Percentiles rank a stretch among this genome's conserved stretches.
These are phyloP conservation scores for Fusarium papillatum DNA, from an alignment of 2,329 filamentous ascomycete species.

Conservation along the genomic window DNA sequence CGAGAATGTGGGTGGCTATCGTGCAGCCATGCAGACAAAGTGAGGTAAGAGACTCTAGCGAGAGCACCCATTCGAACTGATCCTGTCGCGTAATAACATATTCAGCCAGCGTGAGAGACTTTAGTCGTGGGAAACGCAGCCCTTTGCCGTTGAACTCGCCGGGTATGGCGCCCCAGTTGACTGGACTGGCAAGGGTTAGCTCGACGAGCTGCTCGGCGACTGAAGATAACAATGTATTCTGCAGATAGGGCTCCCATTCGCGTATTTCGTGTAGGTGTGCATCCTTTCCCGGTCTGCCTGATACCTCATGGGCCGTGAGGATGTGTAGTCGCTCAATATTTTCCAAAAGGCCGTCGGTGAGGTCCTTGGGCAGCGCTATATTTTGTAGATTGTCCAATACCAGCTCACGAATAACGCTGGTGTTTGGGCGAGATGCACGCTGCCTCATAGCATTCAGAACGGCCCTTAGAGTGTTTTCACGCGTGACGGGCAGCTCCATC, in stretches of 20 bases:
- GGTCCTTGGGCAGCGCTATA: constrained; percentile 3
- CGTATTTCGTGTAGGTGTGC: constrained; percentile 20
- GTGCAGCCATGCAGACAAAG: constrained; percentile 27
- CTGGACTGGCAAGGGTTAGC: constrained; percentile 30
- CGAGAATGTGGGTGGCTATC: constrained; percentile 12
- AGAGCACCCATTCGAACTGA: constrained; percentile 43
- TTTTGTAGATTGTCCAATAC: constrained; percentile 39
- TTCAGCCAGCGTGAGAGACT: constrained; percentile 20
- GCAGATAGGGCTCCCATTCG: constrained; percentile 38
- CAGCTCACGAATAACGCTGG: constrained; percentile 25
- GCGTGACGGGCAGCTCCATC: not conserved
- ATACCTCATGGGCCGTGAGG: not conserved
- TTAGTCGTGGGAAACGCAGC: constrained; percentile 36
- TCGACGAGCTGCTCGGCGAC: constrained; percentile 34
- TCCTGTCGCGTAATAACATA: constrained; percentile 34
- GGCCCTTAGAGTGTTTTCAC: not conserved
- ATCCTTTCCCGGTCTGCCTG: constrained; percentile 8
- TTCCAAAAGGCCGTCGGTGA: constrained; percentile 19
- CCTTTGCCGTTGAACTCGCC: constrained; percentile 35
- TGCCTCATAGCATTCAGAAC: not conserved
- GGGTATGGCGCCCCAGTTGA: constrained; percentile 36
- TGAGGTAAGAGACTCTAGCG: constrained; percentile 6
- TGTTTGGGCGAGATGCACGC: not conserved
- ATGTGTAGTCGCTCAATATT: constrained; percentile 35
- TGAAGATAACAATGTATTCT: constrained; percentile 16